phyloP scores from a whole-genome alignment of 495 filamentous ascomycete genomes.

The Corynascus novoguineensis region DNA sequence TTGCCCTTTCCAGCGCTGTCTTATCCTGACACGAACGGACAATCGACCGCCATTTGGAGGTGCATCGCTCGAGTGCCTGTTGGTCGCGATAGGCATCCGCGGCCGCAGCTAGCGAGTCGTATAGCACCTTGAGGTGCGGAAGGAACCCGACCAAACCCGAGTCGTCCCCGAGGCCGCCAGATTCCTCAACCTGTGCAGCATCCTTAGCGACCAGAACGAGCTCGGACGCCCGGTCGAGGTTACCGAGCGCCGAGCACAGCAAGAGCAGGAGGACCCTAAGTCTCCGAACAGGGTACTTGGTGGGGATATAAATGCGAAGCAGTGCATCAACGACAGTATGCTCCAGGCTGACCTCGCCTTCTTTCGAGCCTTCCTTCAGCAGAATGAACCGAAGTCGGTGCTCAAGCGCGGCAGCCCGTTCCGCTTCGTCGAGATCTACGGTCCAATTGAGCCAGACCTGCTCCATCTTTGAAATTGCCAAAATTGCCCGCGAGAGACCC shows the following conservation, averaged over 20 bases:
- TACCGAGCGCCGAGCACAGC: conserved; percentile 34
- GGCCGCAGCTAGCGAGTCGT: conserved; percentile 51
- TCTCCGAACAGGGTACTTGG: conserved; percentile 41
- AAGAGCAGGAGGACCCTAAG: conserved; percentile 38
- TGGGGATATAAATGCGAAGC: conserved; percentile 38
- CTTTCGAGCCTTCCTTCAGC: conserved; percentile 25
- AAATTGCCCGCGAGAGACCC: conserved; percentile 41
- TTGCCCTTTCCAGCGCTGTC: conserved; percentile 45
- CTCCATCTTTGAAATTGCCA: conserved; percentile 44
- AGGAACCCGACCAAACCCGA: conserved; percentile 46
- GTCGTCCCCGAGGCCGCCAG: conserved; percentile 47
- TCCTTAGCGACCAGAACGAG: conserved; percentile 38
- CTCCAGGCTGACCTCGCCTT: conserved; percentile 28
- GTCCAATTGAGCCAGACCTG: conserved; percentile 42
- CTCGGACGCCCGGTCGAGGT: conserved; percentile 25
- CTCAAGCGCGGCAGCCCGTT: conserved; percentile 47
- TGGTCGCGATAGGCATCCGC: conserved; percentile 44
- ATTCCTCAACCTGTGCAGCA: conserved; percentile 27
- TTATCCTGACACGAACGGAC: conserved; percentile 44
- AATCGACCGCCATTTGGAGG: conserved; percentile 50
- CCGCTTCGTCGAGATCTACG: conserved; percentile 34
- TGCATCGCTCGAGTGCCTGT: conserved; percentile 42
- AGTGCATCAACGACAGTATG: conserved; percentile 36
- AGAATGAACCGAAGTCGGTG: conserved; percentile 42
- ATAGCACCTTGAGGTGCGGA: conserved; percentile 54